These are phyloP conservation scores for Rauvolfia tetraphylla DNA, from an alignment of 257 asterid species.

Conservation along the genomic window DNA sequence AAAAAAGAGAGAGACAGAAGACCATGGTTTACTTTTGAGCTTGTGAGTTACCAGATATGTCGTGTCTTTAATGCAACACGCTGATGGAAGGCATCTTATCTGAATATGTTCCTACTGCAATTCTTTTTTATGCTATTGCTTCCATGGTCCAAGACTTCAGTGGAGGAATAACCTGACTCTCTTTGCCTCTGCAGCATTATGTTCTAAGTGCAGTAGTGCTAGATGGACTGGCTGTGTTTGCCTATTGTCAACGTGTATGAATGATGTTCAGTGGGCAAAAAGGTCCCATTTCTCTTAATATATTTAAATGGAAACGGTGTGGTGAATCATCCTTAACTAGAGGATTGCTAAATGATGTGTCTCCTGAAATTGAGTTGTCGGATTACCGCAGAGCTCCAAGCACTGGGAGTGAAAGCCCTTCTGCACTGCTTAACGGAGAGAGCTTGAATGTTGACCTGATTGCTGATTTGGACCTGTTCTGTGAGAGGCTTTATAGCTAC, in stretches of 20 bases:
- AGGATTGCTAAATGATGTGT: conserved; percentile 59
- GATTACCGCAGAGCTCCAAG: conserved; percentile 79
- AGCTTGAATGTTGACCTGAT: conserved; percentile 62
- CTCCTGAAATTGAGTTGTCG: conserved; percentile 79
- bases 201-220: conserved; percentile 18
- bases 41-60: not conserved
- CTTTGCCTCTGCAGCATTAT: conserved; percentile 3
- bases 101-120: not conserved
- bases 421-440: conserved; percentile 89
- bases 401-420: conserved; percentile 89
- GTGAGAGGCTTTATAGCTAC: conserved; percentile 84
- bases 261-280: conserved; percentile 86
- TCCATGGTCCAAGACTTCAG: not conserved
- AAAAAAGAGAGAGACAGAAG: too few species aligned
- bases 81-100: not conserved
- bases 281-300: conserved; percentile 51
- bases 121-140: not conserved
- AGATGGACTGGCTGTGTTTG: conserved; percentile 54
- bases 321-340: conserved; percentile 57
- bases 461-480: conserved; percentile 83
- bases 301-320: conserved; percentile 67
- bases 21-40: not conserved
- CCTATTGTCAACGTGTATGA: conserved; percentile 45
- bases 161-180: conserved; percentile 1
- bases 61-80: not conserved